These are phyloP conservation scores for Xylaria sp. DNA, from an alignment of 2,329 filamentous ascomycete species.

Conservation along the genomic window DNA sequence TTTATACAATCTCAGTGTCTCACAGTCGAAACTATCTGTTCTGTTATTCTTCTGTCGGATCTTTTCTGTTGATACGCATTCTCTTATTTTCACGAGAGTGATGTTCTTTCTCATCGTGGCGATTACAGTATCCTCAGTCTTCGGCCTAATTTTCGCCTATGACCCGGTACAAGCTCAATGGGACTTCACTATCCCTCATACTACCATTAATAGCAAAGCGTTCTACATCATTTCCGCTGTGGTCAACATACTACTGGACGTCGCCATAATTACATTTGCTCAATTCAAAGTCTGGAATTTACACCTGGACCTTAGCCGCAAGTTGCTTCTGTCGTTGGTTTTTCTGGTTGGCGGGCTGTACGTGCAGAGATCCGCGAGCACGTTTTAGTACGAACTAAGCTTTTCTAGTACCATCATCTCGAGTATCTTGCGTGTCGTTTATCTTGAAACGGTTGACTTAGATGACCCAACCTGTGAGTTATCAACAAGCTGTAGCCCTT, in stretches of 20 bases:
- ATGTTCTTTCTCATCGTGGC: background rate
- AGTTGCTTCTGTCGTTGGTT: background rate
- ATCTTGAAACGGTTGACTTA: slow-evolving; percentile 1
- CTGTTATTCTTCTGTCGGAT: slow-evolving; percentile 7
- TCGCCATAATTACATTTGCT: background rate
- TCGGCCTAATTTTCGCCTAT: slow-evolving; percentile 10
- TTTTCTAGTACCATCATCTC: slow-evolving; percentile 3
- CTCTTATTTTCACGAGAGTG: background rate
- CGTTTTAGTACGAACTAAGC: background rate
- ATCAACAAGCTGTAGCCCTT: background rate
- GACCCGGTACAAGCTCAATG: slow-evolving; percentile 16
- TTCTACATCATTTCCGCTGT: slow-evolving; percentile 7
- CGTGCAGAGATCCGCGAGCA: background rate
- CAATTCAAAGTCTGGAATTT: slow-evolving; percentile 1
- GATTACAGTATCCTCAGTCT: background rate
- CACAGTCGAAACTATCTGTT: slow-evolving; percentile 1
- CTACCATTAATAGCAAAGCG: background rate
- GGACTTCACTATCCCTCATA: slow-evolving; percentile 5
- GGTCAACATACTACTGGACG: background rate
- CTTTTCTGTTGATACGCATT: background rate
- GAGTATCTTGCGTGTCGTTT: background rate
- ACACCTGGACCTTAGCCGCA: background rate
- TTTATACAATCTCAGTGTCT: slow-evolving; percentile 9
- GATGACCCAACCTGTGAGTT: slow-evolving; percentile 9
- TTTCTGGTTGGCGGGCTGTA: slow-evolving; percentile 1